These are phyloP conservation scores for Kodamaea fukazawae DNA, from an alignment of 805 yeast genomes.

Conservation along the genomic window DNA sequence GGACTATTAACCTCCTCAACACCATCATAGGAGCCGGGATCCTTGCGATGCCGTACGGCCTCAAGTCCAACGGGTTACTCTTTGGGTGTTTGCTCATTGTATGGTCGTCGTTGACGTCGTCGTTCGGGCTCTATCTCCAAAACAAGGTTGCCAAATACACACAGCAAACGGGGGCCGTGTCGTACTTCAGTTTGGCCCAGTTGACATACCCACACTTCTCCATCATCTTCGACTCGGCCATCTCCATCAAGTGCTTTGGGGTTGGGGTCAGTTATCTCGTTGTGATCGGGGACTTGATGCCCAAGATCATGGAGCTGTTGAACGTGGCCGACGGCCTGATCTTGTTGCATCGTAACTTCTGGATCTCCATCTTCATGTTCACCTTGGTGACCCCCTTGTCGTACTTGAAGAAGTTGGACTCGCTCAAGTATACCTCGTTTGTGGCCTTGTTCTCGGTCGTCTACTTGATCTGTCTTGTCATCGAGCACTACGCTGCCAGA, in stretches of 20 bases:
- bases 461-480: conserved; percentile 56
- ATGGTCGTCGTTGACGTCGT: conserved; percentile 63
- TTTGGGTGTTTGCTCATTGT: conserved; percentile 55
- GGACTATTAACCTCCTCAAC: conserved; percentile 60
- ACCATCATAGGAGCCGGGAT: conserved; percentile 82
- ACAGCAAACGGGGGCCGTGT: conserved; percentile 39
- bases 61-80: conserved; percentile 62
- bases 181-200: conserved; percentile 45
- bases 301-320: conserved; percentile 47
- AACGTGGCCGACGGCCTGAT: conserved; percentile 23
- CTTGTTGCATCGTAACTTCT: conserved; percentile 43
- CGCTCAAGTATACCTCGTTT: conserved; percentile 68
- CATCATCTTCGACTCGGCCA: conserved; percentile 70
- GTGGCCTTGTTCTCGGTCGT: conserved; percentile 65
- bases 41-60: conserved; percentile 72
- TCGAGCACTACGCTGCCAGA: conserved; percentile 43
- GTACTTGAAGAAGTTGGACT: conserved; percentile 59
- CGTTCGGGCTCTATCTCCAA: conserved; percentile 65
- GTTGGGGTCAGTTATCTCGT: conserved; percentile 70
- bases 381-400: conserved; percentile 61
- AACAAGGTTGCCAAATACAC: conserved; percentile 56
- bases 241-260: conserved; percentile 77
- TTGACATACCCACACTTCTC: conserved; percentile 70
- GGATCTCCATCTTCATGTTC: conserved; percentile 52
- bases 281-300: conserved; percentile 74